Evolutionary conservation across 306 rosid genomes (phyloP).

Genomic region (Myrica gale): DNA sequence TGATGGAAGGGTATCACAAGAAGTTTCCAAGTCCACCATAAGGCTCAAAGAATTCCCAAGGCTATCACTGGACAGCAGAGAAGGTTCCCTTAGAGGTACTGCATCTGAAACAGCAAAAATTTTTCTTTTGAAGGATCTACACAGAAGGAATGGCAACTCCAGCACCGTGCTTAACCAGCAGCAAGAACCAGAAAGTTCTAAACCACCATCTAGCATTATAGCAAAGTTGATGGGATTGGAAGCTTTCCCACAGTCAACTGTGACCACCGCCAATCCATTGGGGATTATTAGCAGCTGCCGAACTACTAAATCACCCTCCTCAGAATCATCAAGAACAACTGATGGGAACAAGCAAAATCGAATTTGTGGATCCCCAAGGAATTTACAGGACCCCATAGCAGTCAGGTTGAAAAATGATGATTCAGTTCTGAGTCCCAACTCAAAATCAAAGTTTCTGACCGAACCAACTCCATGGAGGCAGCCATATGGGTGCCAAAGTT

Average conservation of each 20-base stretch:
- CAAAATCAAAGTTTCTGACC: conserved; percentile 34
- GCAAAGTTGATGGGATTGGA: conserved; percentile 94
- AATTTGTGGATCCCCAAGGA: conserved; percentile 38
- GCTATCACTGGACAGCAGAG: conserved; percentile 84
- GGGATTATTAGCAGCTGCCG: conserved; percentile 25
- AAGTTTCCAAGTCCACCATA: conserved; percentile 46
- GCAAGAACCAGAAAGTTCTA: conserved; percentile 59
- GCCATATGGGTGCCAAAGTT: conserved; percentile 34
- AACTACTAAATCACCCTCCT: conserved; percentile 31
- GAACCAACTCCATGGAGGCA: conserved; percentile 59
- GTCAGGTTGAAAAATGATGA: conserved; percentile 42
- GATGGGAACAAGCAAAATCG: conserved; percentile 41
- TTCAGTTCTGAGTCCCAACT: conserved; percentile 34
- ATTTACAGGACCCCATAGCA: conserved; percentile 28
- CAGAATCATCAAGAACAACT: conserved; percentile 33
- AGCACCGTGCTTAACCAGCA: conserved; percentile 25
- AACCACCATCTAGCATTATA: conserved; percentile 54
- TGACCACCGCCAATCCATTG: conserved; percentile 34
- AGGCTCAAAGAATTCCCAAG: conserved; percentile 76
- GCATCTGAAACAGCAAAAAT: conserved; percentile 47
- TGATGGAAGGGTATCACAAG: conserved; percentile 60
- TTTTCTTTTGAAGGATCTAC: conserved; percentile 41
- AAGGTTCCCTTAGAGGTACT: conserved; percentile 41
- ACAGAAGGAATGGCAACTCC: conserved; percentile 34
- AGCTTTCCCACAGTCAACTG: conserved; percentile 40